Percentiles rank a stretch among this genome's conserved stretches.
Evolutionary conservation across 768 basidiomycete genomes (phyloP).

Genomic region (Suillus variegatus): DNA sequence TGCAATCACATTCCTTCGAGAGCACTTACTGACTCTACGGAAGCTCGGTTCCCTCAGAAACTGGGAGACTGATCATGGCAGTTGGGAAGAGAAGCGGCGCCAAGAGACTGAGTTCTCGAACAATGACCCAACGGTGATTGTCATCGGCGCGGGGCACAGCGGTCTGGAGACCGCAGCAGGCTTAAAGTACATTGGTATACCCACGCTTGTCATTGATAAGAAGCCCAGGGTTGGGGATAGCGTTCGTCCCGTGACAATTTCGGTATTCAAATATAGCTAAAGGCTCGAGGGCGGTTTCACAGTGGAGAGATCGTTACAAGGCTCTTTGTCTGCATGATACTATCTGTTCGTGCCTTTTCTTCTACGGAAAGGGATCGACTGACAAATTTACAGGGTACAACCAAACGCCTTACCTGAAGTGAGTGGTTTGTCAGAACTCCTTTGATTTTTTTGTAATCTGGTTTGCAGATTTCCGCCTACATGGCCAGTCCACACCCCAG

Average conservation of each 20-base stretch:
- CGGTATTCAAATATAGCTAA: background rate
- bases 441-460: background rate
- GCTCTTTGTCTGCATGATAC: conserved; percentile 54
- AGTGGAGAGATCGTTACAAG: conserved; percentile 44
- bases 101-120: conserved; percentile 47
- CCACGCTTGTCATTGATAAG: conserved; percentile 58
- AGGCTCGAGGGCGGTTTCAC: background rate
- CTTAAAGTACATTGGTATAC: conserved; percentile 59
- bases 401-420: conserved; percentile 59
- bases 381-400: conserved; percentile 40
- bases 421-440: conserved; percentile 17
- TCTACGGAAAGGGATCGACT: conserved; percentile 2
- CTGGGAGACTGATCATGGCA: conserved; percentile 46
- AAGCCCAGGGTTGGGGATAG: conserved; percentile 53
- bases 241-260: conserved; percentile 14
- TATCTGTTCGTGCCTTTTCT: conserved; percentile 37
- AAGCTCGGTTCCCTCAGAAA: conserved; percentile 44
- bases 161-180: conserved; percentile 67
- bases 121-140: conserved; percentile 55
- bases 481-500: conserved; percentile 57
- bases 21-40: conserved; percentile 2
- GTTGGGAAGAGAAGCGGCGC: conserved; percentile 52
- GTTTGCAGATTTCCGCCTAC: conserved; percentile 48
- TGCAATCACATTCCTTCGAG: background rate
- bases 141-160: conserved; percentile 67